Conservation (phyloP, 2,329 filamentous ascomycete species). For the Colletotrichum caudatum region DNA sequence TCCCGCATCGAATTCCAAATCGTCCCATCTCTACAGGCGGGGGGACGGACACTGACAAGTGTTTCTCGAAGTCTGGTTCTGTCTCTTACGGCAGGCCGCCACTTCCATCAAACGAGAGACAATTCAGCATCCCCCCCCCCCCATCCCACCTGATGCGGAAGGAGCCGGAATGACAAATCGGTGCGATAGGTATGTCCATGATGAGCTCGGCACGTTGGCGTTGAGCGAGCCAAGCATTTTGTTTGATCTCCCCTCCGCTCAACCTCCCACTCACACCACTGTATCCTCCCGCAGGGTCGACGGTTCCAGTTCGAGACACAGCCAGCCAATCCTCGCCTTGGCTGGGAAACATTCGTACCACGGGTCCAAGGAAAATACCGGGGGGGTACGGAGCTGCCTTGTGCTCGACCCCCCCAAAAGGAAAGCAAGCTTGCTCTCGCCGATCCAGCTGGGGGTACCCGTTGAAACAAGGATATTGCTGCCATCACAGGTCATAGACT, state of each 20-base stretch:
- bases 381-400: neutral
- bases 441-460: neutral
- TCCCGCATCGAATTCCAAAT: conserved; percentile 40
- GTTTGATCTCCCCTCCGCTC: conserved; percentile 27
- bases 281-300: conserved; percentile 27
- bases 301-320: conserved; percentile 31
- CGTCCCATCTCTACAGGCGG: conserved; percentile 12
- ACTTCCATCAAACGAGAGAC: conserved; percentile 1
- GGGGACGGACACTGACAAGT: conserved; percentile 18
- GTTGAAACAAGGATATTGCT: conserved; percentile 21
- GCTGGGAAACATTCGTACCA: conserved; percentile 1
- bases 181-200: neutral
- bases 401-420: neutral
- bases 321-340: conserved; percentile 19
- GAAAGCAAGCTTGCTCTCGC: neutral
- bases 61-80: conserved; percentile 15
- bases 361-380: neutral
- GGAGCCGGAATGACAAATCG: conserved; percentile 25
- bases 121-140: neutral
- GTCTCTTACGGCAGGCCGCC: conserved; percentile 21
- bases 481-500: conserved; percentile 3
- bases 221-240: conserved; percentile 15
- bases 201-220: neutral
- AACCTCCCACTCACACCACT: neutral
- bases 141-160: neutral